Base-by-base conservation (phyloP, 2,329 filamentous ascomycete genomes). In the Fusarium paranaense region DNA sequence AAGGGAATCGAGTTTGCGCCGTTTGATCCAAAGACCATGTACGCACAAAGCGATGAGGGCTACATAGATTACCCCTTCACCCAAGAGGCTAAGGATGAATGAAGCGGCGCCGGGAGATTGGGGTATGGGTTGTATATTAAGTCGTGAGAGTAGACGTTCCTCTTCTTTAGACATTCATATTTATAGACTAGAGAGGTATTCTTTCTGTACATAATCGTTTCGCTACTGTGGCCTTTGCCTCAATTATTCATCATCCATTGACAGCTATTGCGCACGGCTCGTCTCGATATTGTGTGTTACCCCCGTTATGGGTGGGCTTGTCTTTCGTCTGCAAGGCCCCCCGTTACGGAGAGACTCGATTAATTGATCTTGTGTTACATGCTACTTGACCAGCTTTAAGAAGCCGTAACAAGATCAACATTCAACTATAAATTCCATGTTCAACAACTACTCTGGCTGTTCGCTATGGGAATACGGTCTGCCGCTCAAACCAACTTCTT, bases 1-100 rank as follows among this genome's bases (percentile, higher is more conserved):
- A 64, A 75, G 0, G 64, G 68, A 2, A 22, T 80, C 8, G 10
- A 25, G 40, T 45, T 45, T 22, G 6, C 40, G 40, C 40, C 40
- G 4, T 45, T 52, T 3, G 47, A 52, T 52, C 25, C 47, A 22
- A 52, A 52, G 25, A 52, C 25, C 10, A 52, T 52, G 47, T 52
- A 52, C 25, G 47, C 25, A 30, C 47, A 52, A n/a, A 30, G 47
- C 18, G 47, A 52, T 13, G 47, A 52, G 18, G 47, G 47, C 4
- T 52, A 52, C 27, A 52, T 52, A n/a, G 47, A 52, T 52, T 52
- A 52, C 9, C 47, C 25, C 16, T 30, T 13, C 18, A 4, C 25
- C 6, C 18, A 52, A 16, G 22, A n/a, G 18, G 47, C 9, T 6
- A n/a, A n/a, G 9, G 25, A 52, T 52, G 25, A 13, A 30, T 52